Conservation (phyloP, 2,329 filamentous ascomycete species). For the Ophiosphaerella korrae region DNA sequence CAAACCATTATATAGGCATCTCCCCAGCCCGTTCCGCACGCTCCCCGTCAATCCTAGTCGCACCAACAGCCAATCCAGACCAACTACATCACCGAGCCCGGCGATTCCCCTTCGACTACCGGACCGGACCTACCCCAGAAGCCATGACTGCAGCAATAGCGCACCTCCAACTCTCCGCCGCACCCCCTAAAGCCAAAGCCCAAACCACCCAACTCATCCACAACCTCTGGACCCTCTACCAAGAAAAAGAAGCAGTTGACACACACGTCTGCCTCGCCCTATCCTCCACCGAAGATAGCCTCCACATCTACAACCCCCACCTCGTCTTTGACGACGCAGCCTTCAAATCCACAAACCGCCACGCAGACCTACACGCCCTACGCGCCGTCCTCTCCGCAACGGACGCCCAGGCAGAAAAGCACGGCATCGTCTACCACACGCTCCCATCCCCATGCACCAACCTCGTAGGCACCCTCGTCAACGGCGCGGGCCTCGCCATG, state of each 20-base stretch:
- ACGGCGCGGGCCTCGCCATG: conserved; percentile 89
- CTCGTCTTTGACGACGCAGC: conserved; percentile 75
- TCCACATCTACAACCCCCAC: conserved; percentile 60
- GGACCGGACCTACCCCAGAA: conserved; percentile 47
- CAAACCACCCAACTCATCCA: conserved; percentile 58
- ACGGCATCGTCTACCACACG: conserved; percentile 81
- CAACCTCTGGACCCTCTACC: conserved; percentile 64
- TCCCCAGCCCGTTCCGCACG: conserved; percentile 67
- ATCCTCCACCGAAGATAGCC: conserved; percentile 38
- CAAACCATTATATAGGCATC: conserved; percentile 63
- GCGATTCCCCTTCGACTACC: conserved; percentile 68
- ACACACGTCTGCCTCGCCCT: conserved; percentile 58
- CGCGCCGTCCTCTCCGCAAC: conserved; percentile 60
- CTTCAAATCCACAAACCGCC: conserved; percentile 65
- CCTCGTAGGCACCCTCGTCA: conserved; percentile 82
- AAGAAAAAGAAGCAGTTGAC: conserved; percentile 68
- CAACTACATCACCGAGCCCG: conserved; percentile 52
- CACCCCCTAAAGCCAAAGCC: conserved; percentile 50
- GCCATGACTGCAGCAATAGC: conserved; percentile 52
- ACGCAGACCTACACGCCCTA: conserved; percentile 64
- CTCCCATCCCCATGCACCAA: conserved; percentile 49
- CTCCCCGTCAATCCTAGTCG: conserved; percentile 68
- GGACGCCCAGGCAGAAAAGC: conserved; percentile 67
- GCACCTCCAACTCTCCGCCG: conserved; percentile 60
- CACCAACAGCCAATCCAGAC: conserved; percentile 55